Evolutionary conservation across 2,329 filamentous ascomycete species (phyloP).

Genomic region (Nemania sp.): DNA sequence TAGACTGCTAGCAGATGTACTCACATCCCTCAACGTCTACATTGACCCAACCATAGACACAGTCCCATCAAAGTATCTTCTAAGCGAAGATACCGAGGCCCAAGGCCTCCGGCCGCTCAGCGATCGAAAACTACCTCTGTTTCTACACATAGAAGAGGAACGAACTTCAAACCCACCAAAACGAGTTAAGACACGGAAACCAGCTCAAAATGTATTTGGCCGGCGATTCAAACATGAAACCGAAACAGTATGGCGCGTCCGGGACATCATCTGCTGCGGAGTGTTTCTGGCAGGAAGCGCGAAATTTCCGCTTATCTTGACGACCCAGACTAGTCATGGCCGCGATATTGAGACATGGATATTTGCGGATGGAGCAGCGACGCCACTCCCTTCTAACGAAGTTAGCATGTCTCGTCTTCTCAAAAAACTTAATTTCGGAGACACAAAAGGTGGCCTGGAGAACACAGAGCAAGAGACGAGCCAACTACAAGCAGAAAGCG

Average conservation of each 20-base stretch:
- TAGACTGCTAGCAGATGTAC: constrained; percentile 58
- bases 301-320: constrained; percentile 55
- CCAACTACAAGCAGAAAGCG: neutral
- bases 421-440: constrained; percentile 42
- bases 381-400: constrained; percentile 37
- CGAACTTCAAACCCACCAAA: constrained; percentile 41
- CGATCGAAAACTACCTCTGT: constrained; percentile 47
- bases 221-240: constrained; percentile 50
- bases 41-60: constrained; percentile 53
- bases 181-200: constrained; percentile 57
- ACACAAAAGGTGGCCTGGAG: constrained; percentile 31
- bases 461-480: constrained; percentile 19
- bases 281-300: constrained; percentile 60
- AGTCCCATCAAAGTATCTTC: constrained; percentile 60
- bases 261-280: constrained; percentile 63
- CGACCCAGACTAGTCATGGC: constrained; percentile 37
- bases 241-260: constrained; percentile 60
- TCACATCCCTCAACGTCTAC: constrained; percentile 63
- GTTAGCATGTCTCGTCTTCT: constrained; percentile 43
- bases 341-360: constrained; percentile 45
- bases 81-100: constrained; percentile 60
- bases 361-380: constrained; percentile 42
- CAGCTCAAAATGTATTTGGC: constrained; percentile 52
- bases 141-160: constrained; percentile 44
- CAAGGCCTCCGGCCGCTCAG: constrained; percentile 48